Evolutionary conservation across 306 rosid genomes (phyloP), one percentile per base, ranked within the genome.

Genomic region (Casuarina equisetifolia): DNA sequence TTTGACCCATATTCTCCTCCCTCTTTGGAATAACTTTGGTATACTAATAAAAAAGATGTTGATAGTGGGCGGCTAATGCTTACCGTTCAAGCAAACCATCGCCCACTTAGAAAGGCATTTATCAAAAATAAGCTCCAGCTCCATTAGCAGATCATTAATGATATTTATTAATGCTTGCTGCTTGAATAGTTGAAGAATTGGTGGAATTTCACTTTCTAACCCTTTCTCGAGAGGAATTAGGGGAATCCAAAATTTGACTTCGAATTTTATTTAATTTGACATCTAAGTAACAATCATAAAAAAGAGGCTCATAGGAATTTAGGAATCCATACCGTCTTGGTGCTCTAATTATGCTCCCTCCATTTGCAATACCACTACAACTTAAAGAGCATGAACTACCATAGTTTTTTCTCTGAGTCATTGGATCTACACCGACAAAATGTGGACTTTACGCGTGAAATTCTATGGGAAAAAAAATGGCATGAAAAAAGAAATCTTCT

Each of bases 31-130:
- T 69, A 74, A 62, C 32, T 54, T 69, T 59, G 20, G 15, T 76
- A 58, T 59, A 67, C 58, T 61, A 83, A 59, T 64, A 13, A 6
- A 48, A 19, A 40, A 38, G 16, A 39, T 38, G 52, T 43, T 38
- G 13, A 9, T 1, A 72, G 86, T 74, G 76, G 86, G 70, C 58
- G 74, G 75, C 76, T 55, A 63, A 38, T 78, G 82, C 66, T 78
- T 72, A 58, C 66, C 32, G 78, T 58, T 73, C 44, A 76, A 59
- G 69, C 59, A 61, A 79, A 53, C 40, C n/a, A 43, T 74, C 36
- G 72, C 51, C 51, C 51, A 48, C 51, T 9, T 48, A 48, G 11
- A 48, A 48, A 13, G 13, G 51, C 11, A 13, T 13, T 48, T 0
- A 69, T 9, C 70, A 77, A 78, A 66, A 38, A 5, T 64, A 67